Evolutionary conservation across 345 rosid genomes (phyloP), one percentile per base, ranked within the genome.

Genomic region (Mercurialis annua): DNA sequence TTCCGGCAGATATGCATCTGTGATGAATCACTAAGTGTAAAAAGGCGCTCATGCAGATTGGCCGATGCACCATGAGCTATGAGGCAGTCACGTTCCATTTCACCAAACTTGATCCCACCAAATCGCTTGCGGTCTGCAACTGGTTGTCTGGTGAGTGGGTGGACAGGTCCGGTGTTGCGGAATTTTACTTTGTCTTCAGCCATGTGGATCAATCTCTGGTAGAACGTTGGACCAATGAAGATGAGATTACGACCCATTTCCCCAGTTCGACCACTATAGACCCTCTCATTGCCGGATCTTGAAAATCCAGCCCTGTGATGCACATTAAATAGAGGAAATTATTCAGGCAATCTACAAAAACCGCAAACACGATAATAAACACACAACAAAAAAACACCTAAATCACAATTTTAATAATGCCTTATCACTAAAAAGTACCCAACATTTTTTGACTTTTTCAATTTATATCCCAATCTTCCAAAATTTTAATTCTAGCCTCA

Each of bases 31-130:
- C 96, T 90, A 0, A 90, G 84, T 0, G 90, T 90, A 71, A 89
- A 86, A 48, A 89, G 92, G 20, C 97, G 89, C 71, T 89, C 98
- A 30, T 88, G 86, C 67, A 94, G 71, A 68, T 92, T 95, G 3
- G 87, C 97, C 0, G 92, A 76, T 11, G 96, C 97, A 20, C 93
- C 90, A 6, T 92, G 97, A 14, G 96, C 98, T 53, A 89, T 85
- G 1, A 94, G 90, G 74, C 93, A 92, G 73, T 92, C 97, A 4
- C 90, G 82, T 74, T 92, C 96, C 96, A 94, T 94, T 73, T 91
- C 98, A 15, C 97, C 97, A 14, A 94, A 89, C 75, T 89, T 88
- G 69, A 91, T 80, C 4, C 98, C 98, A 1, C 94, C 99, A 43
- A 83, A 92, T 10, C 92, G 77, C 72, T 94, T 94, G 31, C 96